Base-by-base conservation (phyloP, 768 basidiomycete species). In the Amanita molliuscula region DNA sequence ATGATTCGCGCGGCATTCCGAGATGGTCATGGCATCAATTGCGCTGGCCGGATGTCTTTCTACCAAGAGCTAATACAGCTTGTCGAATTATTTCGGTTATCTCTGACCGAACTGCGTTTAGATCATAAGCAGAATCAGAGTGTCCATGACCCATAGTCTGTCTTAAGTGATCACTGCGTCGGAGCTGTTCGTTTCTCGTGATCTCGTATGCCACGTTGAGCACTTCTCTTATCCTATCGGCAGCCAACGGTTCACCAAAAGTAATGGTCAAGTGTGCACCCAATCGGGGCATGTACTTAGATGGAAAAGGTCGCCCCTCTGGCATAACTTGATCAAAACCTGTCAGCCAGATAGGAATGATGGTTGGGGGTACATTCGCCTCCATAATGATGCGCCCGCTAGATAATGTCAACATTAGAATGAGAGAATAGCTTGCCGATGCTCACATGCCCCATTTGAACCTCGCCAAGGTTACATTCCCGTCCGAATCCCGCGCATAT, bases 401-500 rank as follows among this genome's bases (percentile, higher is more conserved):
- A 40, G 37, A 41, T 44, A 33, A 34, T 31, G 28, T 50, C 41
- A 50, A 18, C 36, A 28, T 34, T 10, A 10, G 6, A 15, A 26
- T 8, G 10, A 9, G n/a, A 28, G 5, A 16, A 20, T 16, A 35
- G n/a, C 6, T 13, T 10, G 21, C 13, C 40, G 53, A 35, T 36
- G 82, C 92, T 65, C 61, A 94, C 92, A 94, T 70, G 51, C 94
- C 94, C 94, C 94, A 97, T 71, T 94, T 96, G 66, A 96, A 95
- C 42, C 88, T 73, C 6, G 81, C 73, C 46, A 96, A 65, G 56
- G 63, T 63, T 15, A 73, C 69, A 5, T 68, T 54, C 9, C 80
- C 79, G 50, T 69, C 58, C 33, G 58, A 60, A 44, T 67, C 65
- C 44, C 59, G 61, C 34, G 62, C 60, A 60, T 84, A 81, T 9